A percentile compares a stretch with the other conserved stretches of the same genome.
Conservation (phyloP, 179 eudicot genomes). For the Silene coronaria region DNA sequence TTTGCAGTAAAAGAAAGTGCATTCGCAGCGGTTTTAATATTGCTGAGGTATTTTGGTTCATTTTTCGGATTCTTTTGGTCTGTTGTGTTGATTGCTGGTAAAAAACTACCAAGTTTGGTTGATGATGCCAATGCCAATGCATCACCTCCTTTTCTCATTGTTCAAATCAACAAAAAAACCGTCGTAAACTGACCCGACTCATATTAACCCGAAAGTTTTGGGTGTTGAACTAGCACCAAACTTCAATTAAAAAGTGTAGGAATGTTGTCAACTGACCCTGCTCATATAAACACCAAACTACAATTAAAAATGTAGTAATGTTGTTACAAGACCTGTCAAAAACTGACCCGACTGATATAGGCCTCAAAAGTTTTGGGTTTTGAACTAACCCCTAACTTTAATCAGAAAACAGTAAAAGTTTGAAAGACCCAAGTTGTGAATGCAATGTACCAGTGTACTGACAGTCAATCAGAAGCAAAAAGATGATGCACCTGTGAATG, state of each 20-base stretch:
- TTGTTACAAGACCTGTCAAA: background rate
- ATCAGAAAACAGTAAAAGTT: background rate
- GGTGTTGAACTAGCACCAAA: too few species aligned
- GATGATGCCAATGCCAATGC: constrained; percentile 1
- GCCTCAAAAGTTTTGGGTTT: background rate
- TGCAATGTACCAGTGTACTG: constrained; percentile 18
- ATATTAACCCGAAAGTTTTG: background rate
- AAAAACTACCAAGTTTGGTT: background rate
- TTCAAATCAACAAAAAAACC: background rate
- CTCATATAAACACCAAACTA: background rate
- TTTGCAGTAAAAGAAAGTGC: constrained; percentile 15
- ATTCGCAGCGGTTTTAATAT: constrained; percentile 20
- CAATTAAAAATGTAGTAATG: background rate
- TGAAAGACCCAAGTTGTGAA: constrained; percentile 5
- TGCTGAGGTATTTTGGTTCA: background rate
- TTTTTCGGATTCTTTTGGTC: background rate
- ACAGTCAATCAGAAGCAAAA: constrained; percentile 1
- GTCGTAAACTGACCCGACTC: background rate
- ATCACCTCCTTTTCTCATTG: constrained; percentile 14
- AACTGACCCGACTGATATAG: background rate
- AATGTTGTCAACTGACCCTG: background rate
- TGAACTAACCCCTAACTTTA: background rate
- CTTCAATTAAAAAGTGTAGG: background rate
- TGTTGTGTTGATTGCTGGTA: constrained; percentile 1
- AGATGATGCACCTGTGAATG: constrained; percentile 3